Conservation (phyloP, 306 rosid species). For the Oemleria cerasiformis region DNA sequence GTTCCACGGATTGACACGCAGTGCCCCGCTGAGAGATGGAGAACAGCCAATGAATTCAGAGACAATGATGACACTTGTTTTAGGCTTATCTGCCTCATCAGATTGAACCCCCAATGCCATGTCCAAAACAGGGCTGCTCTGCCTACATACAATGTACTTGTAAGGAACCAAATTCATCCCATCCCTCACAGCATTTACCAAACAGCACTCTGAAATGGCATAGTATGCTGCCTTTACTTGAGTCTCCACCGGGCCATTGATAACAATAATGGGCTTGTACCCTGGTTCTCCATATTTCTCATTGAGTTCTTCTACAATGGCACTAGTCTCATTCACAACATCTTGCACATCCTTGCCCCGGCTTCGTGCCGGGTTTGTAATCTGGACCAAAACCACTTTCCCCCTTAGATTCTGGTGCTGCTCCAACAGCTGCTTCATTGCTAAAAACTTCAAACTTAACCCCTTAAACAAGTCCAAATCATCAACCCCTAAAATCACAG, state of each 20-base stretch:
- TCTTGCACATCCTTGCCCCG: slow-evolving; percentile 83
- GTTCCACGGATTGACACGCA: slow-evolving; percentile 91
- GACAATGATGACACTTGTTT: slow-evolving; percentile 77
- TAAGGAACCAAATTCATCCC: slow-evolving; percentile 96
- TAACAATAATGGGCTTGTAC: slow-evolving; percentile 74
- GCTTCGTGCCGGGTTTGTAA: slow-evolving; percentile 90
- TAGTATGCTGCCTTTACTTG: slow-evolving; percentile 79
- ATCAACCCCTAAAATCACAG: slow-evolving; percentile 81
- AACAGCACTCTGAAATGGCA: slow-evolving; percentile 79
- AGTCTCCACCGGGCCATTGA: slow-evolving; percentile 66
- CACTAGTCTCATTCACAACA: slow-evolving; percentile 64
- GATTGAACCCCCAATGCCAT: no score
- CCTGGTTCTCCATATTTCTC: slow-evolving; percentile 56
- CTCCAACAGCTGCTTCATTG: slow-evolving; percentile 75
- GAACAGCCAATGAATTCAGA: slow-evolving; percentile 94
- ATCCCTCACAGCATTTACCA: slow-evolving; percentile 90
- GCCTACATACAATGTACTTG: slow-evolving; percentile 69
- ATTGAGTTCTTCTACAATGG: slow-evolving; percentile 64
- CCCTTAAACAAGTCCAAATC: slow-evolving; percentile 82
- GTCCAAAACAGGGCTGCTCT: no score
- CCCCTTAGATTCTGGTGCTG: slow-evolving; percentile 85
- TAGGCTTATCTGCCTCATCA: slow-evolving; percentile 12
- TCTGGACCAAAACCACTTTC: slow-evolving; percentile 72
- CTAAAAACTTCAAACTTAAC: slow-evolving; percentile 82
- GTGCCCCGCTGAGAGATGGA: slow-evolving; percentile 86